Conservation (phyloP, 2,329 filamentous ascomycete species). For the Ophiocordyceps robertsii region DNA sequence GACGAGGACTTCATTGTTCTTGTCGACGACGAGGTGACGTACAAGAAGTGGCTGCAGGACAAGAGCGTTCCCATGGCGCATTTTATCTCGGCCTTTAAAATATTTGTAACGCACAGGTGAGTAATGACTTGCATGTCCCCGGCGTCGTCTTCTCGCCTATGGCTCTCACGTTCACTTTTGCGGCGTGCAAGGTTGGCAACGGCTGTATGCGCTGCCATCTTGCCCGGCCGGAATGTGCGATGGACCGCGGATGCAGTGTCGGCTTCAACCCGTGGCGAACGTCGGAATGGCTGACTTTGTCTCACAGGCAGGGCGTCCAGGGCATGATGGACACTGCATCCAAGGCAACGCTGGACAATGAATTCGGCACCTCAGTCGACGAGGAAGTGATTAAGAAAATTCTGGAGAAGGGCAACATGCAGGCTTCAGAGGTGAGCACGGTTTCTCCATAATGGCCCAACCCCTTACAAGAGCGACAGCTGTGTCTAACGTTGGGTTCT, state of each 20-base stretch:
- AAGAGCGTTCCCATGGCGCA: conserved; percentile 66
- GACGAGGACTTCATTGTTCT: conserved; percentile 47
- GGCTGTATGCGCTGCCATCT: too few species aligned
- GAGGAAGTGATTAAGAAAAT: conserved; percentile 77
- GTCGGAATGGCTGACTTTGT: too few species aligned
- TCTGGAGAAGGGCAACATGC: conserved; percentile 58
- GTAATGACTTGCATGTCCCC: conserved; percentile 18
- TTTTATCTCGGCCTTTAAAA: conserved; percentile 77
- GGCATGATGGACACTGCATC: conserved; percentile 66
- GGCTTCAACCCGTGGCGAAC: too few species aligned
- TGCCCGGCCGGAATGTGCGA: too few species aligned
- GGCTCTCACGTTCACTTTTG: background rate
- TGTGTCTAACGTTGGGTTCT: too few species aligned
- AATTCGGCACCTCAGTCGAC: conserved; percentile 71
- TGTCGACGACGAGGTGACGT: conserved; percentile 44
- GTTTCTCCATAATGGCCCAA: background rate
- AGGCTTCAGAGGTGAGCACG: conserved; percentile 40
- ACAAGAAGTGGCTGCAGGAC: conserved; percentile 75
- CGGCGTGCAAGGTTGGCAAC: background rate
- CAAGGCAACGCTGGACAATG: conserved; percentile 61
- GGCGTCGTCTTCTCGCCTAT: background rate
- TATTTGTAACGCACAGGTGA: conserved; percentile 84
- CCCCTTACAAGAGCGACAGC: too few species aligned
- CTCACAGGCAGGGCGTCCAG: conserved; percentile 65
- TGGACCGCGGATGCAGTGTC: too few species aligned